phyloP scores from a whole-genome alignment of 2,329 filamentous ascomycete genomes.

The Pyrenophora seminiperda region DNA sequence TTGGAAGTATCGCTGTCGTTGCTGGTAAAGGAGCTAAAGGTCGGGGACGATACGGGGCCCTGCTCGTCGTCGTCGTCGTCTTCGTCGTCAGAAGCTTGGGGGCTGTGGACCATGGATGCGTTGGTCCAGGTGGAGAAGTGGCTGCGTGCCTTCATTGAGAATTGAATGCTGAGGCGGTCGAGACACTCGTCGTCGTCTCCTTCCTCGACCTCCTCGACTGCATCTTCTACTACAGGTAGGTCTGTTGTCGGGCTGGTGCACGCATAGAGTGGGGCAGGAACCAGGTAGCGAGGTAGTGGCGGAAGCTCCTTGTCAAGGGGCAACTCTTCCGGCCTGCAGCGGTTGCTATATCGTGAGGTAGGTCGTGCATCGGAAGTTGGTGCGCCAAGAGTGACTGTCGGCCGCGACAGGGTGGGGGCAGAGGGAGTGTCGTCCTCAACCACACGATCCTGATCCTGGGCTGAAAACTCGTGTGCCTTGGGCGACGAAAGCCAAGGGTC shows the following conservation, averaged over 20 bases:
- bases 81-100: constrained; percentile 26
- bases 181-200: constrained; percentile 18
- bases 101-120: constrained; percentile 33
- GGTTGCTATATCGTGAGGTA: constrained; percentile 35
- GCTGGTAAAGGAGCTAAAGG: constrained; percentile 42
- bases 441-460: constrained; percentile 15
- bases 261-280: constrained; percentile 38
- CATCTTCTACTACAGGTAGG: neutral
- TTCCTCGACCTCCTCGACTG: constrained; percentile 20
- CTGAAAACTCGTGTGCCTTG: constrained; percentile 22
- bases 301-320: constrained; percentile 40
- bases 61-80: constrained; percentile 21
- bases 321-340: constrained; percentile 15
- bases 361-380: constrained; percentile 30
- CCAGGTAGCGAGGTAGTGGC: constrained; percentile 36
- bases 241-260: constrained; percentile 19
- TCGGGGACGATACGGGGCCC: constrained; percentile 36
- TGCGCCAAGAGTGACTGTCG: constrained; percentile 19
- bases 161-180: constrained; percentile 15
- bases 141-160: constrained; percentile 29
- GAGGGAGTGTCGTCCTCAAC: constrained; percentile 22
- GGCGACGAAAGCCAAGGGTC: constrained; percentile 39
- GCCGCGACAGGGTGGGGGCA: constrained; percentile 30
- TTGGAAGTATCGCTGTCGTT: constrained; percentile 34
- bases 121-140: constrained; percentile 45